Conservation (phyloP, 2,329 filamentous ascomycete species). For the Cladobotryum protrusum region DNA sequence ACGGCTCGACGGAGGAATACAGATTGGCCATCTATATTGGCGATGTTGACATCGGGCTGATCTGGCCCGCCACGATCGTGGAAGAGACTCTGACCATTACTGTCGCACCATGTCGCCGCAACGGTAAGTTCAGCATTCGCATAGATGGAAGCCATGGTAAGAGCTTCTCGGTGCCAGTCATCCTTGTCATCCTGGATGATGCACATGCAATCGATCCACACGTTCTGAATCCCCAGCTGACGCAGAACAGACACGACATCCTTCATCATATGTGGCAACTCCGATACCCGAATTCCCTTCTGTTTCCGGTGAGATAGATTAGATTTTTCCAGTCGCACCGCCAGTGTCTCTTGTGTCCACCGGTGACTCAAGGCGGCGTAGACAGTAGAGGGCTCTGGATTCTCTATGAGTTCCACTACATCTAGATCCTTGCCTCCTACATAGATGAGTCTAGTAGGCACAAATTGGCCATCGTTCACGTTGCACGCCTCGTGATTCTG, state of each 20-base stretch:
- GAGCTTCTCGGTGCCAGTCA: constrained; percentile 15
- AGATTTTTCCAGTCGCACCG: not conserved
- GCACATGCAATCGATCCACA: constrained; percentile 16
- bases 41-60: not conserved
- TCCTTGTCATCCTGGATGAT: constrained; percentile 15
- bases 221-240: constrained; percentile 10
- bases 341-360: constrained; percentile 8
- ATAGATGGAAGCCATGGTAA: constrained; percentile 14
- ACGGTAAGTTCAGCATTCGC: constrained; percentile 10
- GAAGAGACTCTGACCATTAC: constrained; percentile 8
- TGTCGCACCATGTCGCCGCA: constrained; percentile 8
- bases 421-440: not conserved
- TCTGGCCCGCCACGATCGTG: not conserved
- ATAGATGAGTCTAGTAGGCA: constrained; percentile 7
- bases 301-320: constrained; percentile 3
- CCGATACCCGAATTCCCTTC: constrained; percentile 1
- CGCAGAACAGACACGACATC: constrained; percentile 6
- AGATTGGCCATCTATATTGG: not conserved
- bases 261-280: constrained; percentile 11
- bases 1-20: constrained; percentile 9
- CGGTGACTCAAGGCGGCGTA: constrained; percentile 10
- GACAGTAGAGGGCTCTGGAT: not conserved
- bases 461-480: constrained; percentile 1
- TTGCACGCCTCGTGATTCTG: not conserved
- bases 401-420: constrained; percentile 4